Percentiles rank a stretch among this genome's conserved stretches.
phyloP scores from a whole-genome alignment of 1,139 yeast species.

The Diutina rugosa region DNA sequence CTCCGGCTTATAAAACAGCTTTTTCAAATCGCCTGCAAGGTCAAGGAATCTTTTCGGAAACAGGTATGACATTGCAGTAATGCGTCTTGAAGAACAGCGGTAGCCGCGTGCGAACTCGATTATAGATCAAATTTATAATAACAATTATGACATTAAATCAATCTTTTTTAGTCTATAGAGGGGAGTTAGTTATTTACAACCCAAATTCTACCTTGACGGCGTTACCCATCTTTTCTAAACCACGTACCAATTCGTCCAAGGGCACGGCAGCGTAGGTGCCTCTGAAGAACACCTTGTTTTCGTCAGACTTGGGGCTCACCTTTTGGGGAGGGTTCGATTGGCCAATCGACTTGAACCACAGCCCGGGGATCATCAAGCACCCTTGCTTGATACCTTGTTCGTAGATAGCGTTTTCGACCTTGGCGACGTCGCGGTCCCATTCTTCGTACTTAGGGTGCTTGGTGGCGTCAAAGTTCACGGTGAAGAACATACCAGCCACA shows the following conservation, averaged over 20 bases:
- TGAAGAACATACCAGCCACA: constrained; percentile 91
- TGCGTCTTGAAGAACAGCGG: too few species aligned
- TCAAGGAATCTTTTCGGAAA: constrained; percentile 19
- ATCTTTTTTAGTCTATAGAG: neutral
- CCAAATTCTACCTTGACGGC: constrained; percentile 37
- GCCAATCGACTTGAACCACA: constrained; percentile 61
- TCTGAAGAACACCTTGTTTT: constrained; percentile 54
- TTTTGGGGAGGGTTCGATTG: constrained; percentile 38
- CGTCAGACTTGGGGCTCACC: constrained; percentile 20
- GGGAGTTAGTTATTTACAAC: constrained; percentile 6
- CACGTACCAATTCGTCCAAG: constrained; percentile 42
- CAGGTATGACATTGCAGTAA: constrained; percentile 6
- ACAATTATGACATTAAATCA: too few species aligned
- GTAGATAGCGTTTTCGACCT: constrained; percentile 54
- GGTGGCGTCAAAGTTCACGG: constrained; percentile 59
- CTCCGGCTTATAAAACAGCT: constrained; percentile 20
- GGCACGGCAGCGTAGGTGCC: constrained; percentile 87
- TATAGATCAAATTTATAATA: too few species aligned
- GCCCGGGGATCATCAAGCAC: constrained; percentile 74
- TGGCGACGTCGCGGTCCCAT: constrained; percentile 35
- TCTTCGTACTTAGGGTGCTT: constrained; percentile 65
- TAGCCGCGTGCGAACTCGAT: too few species aligned
- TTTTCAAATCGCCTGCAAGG: constrained; percentile 10
- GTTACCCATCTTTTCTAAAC: constrained; percentile 53
- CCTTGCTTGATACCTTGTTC: constrained; percentile 54